Base-by-base conservation (phyloP, 2,329 filamentous ascomycete species). In the Beauveria varroae region DNA sequence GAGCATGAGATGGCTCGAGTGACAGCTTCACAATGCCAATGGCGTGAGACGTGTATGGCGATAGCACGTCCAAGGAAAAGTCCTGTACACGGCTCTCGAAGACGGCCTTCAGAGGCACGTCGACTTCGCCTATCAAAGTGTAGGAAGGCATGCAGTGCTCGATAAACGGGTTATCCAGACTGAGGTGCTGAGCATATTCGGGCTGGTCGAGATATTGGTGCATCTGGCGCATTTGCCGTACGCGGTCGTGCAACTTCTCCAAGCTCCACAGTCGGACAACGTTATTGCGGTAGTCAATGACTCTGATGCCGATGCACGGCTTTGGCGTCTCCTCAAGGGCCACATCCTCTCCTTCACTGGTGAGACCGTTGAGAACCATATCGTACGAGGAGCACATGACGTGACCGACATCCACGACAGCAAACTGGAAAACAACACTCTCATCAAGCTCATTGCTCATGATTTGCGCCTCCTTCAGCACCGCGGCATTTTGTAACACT, bases 391-490 rank as follows among this genome's bases (percentile, higher is more conserved):
- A 99, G 67, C 89, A 93, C 66, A 96, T 83, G 24, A 86, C 87
- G 69, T 99, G 93, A 1, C 95, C 95, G 64, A 89, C 79, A 68
- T 97, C 93, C 37, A 98, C 86, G 61, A 97, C 87, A 14, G 91
- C 89, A 71, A 98, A 99, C 73, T 99, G 95, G 72, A 99, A 98
- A 22, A 93, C 88, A 9, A 97, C 90, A 65, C 86, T 86, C 72
- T 97, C 95, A 67, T 95, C 90, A 78, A 99, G 89, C 68, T 96
- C 91, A 68, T 96, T 93, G 76, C 93, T 96, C 91, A 99, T 95
- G 63, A 99, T 88, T 71, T 99, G 95, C 1, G 95, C 95, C 74
- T 99, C 95, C 72, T 99, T 99, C 62, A 99, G 75, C 30, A 87
- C 85, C 8, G 90, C 86, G 3, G 93, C 93, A 71, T 96, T 88